Conservation (phyloP, 768 basidiomycete genomes). For the Mycena venus region DNA sequence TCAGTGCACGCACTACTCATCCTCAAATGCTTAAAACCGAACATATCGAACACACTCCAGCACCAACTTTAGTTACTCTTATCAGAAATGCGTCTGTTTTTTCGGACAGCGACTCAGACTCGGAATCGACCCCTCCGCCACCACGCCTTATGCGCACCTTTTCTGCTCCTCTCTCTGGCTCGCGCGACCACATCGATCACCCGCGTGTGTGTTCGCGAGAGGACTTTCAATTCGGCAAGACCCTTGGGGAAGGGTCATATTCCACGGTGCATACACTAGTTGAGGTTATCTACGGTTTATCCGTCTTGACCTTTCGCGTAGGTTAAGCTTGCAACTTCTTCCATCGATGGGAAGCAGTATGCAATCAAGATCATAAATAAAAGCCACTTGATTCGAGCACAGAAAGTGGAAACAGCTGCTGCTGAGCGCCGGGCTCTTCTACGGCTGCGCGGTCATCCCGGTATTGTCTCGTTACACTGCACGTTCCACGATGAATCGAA, state of each 20-base stretch:
- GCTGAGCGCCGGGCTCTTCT: background rate
- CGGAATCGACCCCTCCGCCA: background rate
- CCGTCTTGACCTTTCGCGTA: background rate
- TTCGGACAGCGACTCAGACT: background rate
- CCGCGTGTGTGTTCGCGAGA: background rate
- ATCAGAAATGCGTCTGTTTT: background rate
- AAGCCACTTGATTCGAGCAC: background rate
- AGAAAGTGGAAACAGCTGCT: background rate
- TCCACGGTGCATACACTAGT: background rate
- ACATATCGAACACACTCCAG: too few species aligned
- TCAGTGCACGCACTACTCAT: too few species aligned
- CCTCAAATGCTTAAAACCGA: too few species aligned
- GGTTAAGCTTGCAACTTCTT: background rate
- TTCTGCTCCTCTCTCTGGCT: background rate
- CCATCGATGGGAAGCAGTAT: background rate
- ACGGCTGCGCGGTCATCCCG: constrained; percentile 68
- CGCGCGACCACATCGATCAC: background rate
- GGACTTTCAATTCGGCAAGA: background rate
- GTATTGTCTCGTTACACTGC: constrained; percentile 83
- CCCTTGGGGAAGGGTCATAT: background rate
- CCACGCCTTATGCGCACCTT: background rate
- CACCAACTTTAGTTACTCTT: background rate
- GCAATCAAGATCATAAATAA: background rate
- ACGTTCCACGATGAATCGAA: constrained; percentile 89
- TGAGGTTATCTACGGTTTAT: background rate